These are phyloP conservation scores for Colletotrichum lindemuthianum DNA, from an alignment of 2,329 filamentous ascomycete species.

Conservation along the genomic window DNA sequence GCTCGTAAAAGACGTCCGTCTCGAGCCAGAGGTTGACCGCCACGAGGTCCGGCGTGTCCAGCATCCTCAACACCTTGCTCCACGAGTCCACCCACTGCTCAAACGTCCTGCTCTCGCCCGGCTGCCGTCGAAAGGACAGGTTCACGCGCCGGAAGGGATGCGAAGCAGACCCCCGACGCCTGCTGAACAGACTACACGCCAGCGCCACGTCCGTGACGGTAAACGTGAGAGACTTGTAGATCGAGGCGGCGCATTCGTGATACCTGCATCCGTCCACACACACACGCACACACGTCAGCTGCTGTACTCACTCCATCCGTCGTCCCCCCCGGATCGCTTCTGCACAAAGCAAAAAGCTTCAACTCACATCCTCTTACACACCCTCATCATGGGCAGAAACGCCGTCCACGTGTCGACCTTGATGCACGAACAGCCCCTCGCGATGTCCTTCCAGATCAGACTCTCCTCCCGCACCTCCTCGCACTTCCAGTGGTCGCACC, in stretches of 20 bases:
- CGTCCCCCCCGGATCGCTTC: too few species aligned
- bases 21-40: slow-evolving; percentile 24
- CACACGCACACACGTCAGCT: too few species aligned
- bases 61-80: slow-evolving; percentile 8
- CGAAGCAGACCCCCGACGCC: neutral
- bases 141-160: slow-evolving; percentile 26
- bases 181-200: slow-evolving; percentile 12
- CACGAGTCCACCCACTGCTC: slow-evolving; percentile 24
- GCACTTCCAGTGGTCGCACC: slow-evolving; percentile 32
- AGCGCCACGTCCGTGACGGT: slow-evolving; percentile 27
- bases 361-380: slow-evolving; percentile 29
- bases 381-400: slow-evolving; percentile 26
- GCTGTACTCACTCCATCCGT: neutral
- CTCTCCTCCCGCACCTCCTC: slow-evolving; percentile 21
- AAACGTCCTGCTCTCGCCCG: slow-evolving; percentile 16
- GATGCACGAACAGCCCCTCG: neutral
- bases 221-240: slow-evolving; percentile 19
- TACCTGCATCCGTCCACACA: neutral
- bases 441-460: slow-evolving; percentile 16
- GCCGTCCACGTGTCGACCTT: slow-evolving; percentile 7
- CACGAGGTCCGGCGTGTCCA: slow-evolving; percentile 14
- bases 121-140: slow-evolving; percentile 20
- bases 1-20: slow-evolving; percentile 29
- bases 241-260: slow-evolving; percentile 9
- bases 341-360: too few species aligned